These are phyloP conservation scores for Triticum urartu DNA, from an alignment of 176 grass and related monocot genomes.

Conservation along the genomic window DNA sequence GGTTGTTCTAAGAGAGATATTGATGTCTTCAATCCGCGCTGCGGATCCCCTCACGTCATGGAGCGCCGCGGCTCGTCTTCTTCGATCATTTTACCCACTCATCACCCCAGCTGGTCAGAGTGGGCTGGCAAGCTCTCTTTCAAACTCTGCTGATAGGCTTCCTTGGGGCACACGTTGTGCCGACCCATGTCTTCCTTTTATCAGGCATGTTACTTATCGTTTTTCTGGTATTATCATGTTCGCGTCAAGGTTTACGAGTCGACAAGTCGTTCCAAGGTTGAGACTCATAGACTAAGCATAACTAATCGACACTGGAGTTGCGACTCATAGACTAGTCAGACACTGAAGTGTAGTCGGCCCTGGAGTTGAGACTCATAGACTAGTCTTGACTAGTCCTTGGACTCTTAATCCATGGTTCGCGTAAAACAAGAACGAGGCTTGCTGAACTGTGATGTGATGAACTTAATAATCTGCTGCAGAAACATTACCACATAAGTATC, in stretches of 20 bases:
- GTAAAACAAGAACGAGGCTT: background rate
- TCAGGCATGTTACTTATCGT: slow-evolving; percentile 51
- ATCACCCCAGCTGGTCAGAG: slow-evolving; percentile 97
- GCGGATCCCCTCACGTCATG: slow-evolving; percentile 89
- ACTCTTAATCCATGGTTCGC: background rate
- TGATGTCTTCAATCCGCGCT: slow-evolving; percentile 94
- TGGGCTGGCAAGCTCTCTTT: slow-evolving; percentile 91
- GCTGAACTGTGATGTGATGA: background rate
- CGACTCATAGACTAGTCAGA: too few species aligned
- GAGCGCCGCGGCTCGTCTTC: slow-evolving; percentile 93
- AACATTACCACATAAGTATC: background rate
- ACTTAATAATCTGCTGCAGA: background rate
- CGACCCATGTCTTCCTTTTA: slow-evolving; percentile 97
- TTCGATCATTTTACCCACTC: slow-evolving; percentile 97
- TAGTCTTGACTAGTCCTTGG: too few species aligned
- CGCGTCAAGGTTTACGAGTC: too few species aligned
- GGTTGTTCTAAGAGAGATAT: slow-evolving; percentile 94
- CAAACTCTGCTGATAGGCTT: slow-evolving; percentile 83
- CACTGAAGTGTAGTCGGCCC: too few species aligned
- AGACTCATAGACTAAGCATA: too few species aligned
- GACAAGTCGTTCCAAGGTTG: too few species aligned
- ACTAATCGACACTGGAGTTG: too few species aligned
- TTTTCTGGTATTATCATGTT: slow-evolving; percentile 22
- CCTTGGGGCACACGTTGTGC: slow-evolving; percentile 92
- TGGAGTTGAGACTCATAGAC: too few species aligned